phyloP scores from a whole-genome alignment of 179 eudicot species.

The Camellia oleifera region DNA sequence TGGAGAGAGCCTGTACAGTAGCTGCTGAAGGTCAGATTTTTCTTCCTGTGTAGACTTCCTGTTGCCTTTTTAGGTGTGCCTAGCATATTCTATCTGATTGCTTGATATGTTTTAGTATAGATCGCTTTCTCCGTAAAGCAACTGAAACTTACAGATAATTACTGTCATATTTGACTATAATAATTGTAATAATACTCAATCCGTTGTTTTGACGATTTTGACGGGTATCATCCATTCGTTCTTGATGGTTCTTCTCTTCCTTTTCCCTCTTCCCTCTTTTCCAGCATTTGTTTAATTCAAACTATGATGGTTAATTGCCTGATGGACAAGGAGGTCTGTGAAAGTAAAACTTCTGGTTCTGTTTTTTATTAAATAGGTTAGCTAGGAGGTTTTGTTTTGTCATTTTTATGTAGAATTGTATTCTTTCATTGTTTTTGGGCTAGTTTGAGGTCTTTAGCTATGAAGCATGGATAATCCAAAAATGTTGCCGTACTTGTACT shows the following conservation, averaged over 20 bases:
- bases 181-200: background rate
- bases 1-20: conserved; percentile 85
- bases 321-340: background rate
- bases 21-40: conserved; percentile 81
- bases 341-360: background rate
- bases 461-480: too few species aligned
- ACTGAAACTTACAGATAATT: background rate
- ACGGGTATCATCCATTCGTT: background rate
- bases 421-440: background rate
- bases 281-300: background rate
- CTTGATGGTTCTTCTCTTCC: background rate
- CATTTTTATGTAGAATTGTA: background rate
- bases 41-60: background rate
- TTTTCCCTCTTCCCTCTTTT: background rate
- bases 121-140: background rate
- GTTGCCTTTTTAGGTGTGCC: background rate
- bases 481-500: too few species aligned
- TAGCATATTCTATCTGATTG: background rate
- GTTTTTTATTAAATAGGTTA: background rate
- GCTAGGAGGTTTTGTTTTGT: conserved; percentile 2
- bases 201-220: background rate
- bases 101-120: background rate
- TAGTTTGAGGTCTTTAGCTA: background rate
- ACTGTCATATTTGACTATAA: background rate
- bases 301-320: background rate